Evolutionary conservation across 495 filamentous ascomycete genomes (phyloP).

Genomic region (Trichoderma erinaceum): DNA sequence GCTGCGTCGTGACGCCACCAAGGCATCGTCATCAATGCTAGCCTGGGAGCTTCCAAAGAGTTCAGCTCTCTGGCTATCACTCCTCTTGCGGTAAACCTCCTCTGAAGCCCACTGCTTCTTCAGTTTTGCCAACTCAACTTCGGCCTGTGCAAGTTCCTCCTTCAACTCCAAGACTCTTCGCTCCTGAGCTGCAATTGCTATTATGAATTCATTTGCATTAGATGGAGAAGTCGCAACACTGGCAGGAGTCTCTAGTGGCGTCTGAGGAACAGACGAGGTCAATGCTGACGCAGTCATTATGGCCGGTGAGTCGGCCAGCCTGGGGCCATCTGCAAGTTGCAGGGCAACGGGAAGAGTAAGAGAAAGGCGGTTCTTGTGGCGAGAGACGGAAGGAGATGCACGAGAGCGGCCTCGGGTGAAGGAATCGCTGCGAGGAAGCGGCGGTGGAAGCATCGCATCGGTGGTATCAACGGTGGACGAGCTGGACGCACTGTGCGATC

Average conservation of each 20-base stretch:
- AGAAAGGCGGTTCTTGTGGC: constrained; percentile 69
- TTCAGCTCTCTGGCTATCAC: constrained; percentile 54
- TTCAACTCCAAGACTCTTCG: constrained; percentile 85
- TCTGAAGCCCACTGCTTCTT: constrained; percentile 78
- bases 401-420: constrained; percentile 46
- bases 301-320: constrained; percentile 31
- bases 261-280: constrained; percentile 39
- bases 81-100: constrained; percentile 71
- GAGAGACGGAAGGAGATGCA: constrained; percentile 49
- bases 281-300: constrained; percentile 27
- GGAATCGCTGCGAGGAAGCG: constrained; percentile 21
- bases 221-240: constrained; percentile 42
- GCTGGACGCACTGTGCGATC: constrained; percentile 10
- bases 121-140: constrained; percentile 64
- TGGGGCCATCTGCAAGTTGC: constrained; percentile 34
- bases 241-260: constrained; percentile 36
- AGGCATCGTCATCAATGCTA: constrained; percentile 31
- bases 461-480: constrained; percentile 9
- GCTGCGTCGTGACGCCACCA: constrained; percentile 27
- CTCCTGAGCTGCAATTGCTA: constrained; percentile 86
- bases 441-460: constrained; percentile 24
- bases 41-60: constrained; percentile 26
- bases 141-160: constrained; percentile 78
- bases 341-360: constrained; percentile 66
- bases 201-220: constrained; percentile 73